A percentile compares a stretch with the other conserved stretches of the same genome.
Conservation (phyloP, 2,329 filamentous ascomycete species). For the Chrysoporthe deuterocubensis region DNA sequence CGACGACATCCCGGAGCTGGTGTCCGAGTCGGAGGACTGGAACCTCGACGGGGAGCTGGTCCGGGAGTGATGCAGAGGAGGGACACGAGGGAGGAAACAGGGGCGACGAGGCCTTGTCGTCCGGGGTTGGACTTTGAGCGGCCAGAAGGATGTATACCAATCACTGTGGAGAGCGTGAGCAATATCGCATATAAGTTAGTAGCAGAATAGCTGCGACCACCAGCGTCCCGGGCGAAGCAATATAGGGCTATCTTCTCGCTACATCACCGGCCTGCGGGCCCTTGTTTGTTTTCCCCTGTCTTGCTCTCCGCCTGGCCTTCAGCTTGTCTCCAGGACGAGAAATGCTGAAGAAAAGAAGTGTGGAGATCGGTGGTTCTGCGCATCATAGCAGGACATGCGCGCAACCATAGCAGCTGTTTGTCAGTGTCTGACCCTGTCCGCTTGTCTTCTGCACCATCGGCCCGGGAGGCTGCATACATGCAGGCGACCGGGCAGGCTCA, state of each 20-base stretch:
- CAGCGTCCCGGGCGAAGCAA: neutral
- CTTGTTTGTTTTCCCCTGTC: no score
- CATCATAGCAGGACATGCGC: no score
- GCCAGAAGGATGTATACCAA: neutral
- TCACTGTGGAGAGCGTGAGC: neutral
- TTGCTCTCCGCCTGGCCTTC: no score
- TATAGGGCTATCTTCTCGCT: neutral
- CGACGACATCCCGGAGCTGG: slow-evolving; percentile 77
- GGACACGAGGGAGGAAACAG: neutral
- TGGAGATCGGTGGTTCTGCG: no score
- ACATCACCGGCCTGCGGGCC: no score
- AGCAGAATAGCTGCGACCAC: neutral
- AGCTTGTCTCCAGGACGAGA: no score
- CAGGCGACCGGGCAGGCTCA: no score
- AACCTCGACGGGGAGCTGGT: slow-evolving; percentile 24
- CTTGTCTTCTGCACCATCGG: no score
- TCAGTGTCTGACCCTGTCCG: no score
- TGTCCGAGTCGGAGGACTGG: slow-evolving; percentile 40
- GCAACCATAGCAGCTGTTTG: no score
- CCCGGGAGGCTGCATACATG: no score
- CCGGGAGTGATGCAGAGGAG: neutral
- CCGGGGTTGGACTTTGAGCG: neutral
- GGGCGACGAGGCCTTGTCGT: neutral
- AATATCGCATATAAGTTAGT: neutral
- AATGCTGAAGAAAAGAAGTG: no score